These are phyloP conservation scores for Geotrichum citri-aurantii DNA, from an alignment of 1,139 yeast species.

Conservation along the genomic window DNA sequence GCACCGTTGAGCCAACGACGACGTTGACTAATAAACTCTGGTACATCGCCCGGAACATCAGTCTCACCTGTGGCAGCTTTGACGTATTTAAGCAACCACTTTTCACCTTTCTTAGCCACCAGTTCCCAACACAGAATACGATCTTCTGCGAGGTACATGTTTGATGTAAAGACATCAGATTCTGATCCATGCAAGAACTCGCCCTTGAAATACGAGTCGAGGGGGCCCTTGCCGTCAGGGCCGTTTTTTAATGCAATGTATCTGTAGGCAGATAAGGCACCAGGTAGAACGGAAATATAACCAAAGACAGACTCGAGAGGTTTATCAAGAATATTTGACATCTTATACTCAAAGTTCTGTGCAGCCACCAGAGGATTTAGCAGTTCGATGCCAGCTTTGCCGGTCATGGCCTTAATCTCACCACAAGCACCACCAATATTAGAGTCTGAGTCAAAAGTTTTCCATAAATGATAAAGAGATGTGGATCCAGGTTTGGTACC, in stretches of 20 bases:
- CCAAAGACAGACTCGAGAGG: constrained; percentile 93
- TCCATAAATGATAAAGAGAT: constrained; percentile 90
- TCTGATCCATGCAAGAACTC: constrained; percentile 56
- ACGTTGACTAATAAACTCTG: constrained; percentile 91
- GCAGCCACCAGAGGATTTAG: constrained; percentile 92
- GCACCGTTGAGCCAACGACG: constrained; percentile 99
- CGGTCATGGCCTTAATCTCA: constrained; percentile 90
- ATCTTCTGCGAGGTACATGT: constrained; percentile 97
- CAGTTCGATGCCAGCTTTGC: constrained; percentile 72
- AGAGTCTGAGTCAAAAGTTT: constrained; percentile 90
- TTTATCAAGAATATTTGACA: constrained; percentile 91
- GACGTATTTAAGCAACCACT: constrained; percentile 91
- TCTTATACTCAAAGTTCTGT: constrained; percentile 93
- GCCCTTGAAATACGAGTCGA: constrained; percentile 83
- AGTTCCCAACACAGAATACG: constrained; percentile 96
- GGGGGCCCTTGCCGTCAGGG: constrained; percentile 89
- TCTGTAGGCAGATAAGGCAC: constrained; percentile 92
- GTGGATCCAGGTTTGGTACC: constrained; percentile 89
- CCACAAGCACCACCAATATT: constrained; percentile 99
- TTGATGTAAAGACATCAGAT: constrained; percentile 84
- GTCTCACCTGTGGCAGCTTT: constrained; percentile 94
- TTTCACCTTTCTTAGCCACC: constrained; percentile 78
- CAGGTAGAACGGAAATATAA: constrained; percentile 88
- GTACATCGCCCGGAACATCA: constrained; percentile 87
- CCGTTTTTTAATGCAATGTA: constrained; percentile 81